Evolutionary conservation across 176 grass and related monocot genomes (phyloP).

Genomic region (bread wheat (Triticum aestivum)): IWGSC_CS_RefSeq_v2.1 NC_057807.1:452141000-452141499

Average conservation of each 20-base stretch:
- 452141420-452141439: slow-evolving; percentile 75
- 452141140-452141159: slow-evolving; percentile 65
- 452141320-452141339: slow-evolving; percentile 72
- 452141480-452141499: slow-evolving; percentile 61
- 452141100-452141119: slow-evolving; percentile 73
- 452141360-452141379: slow-evolving; percentile 49
- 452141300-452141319: slow-evolving; percentile 84
- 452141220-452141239: slow-evolving; percentile 71
- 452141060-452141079: slow-evolving; percentile 64
- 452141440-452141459: slow-evolving; percentile 73
- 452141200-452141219: slow-evolving; percentile 67
- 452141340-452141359: slow-evolving; percentile 79
- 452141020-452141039: slow-evolving; percentile 71
- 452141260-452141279: slow-evolving; percentile 57
- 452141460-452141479: slow-evolving; percentile 52
- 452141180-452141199: slow-evolving; percentile 48
- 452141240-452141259: slow-evolving; percentile 70
- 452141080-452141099: slow-evolving; percentile 79
- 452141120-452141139: slow-evolving; percentile 54
- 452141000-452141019: slow-evolving; percentile 64
- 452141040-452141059: slow-evolving; percentile 57
- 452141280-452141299: slow-evolving; percentile 73
- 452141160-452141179: slow-evolving; percentile 66
- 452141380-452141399: slow-evolving; percentile 67
- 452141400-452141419: slow-evolving; percentile 77